A percentile compares a stretch with the other conserved stretches of the same genome.
Evolutionary conservation across 257 asterid genomes (phyloP).

Genomic region (Cordia subcordata): DNA sequence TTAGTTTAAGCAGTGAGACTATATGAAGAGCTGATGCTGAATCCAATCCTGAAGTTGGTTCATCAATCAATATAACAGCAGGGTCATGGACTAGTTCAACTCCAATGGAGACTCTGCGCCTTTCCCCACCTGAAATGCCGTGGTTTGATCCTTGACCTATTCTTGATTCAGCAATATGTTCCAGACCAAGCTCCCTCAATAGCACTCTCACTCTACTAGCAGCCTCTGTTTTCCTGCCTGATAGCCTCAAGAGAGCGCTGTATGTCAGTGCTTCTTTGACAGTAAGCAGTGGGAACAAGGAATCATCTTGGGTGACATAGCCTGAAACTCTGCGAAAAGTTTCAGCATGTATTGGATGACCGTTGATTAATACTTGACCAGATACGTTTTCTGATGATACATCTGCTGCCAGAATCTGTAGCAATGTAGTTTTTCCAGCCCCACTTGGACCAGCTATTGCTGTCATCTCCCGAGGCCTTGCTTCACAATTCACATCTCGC

Average conservation of each 20-base stretch:
- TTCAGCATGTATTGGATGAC: slow-evolving; percentile 25
- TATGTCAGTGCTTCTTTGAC: slow-evolving; percentile 75
- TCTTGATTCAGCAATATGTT: slow-evolving; percentile 46
- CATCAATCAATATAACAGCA: slow-evolving; percentile 58
- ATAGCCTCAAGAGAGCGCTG: slow-evolving; percentile 64
- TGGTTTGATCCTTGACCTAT: slow-evolving; percentile 51
- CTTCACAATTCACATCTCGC: slow-evolving; percentile 57
- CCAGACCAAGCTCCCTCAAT: slow-evolving; percentile 68
- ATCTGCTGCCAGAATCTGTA: slow-evolving; percentile 70
- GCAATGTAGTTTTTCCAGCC: slow-evolving; percentile 78
- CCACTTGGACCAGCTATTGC: slow-evolving; percentile 96
- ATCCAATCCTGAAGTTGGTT: slow-evolving; percentile 86
- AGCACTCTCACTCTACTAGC: slow-evolving; percentile 33
- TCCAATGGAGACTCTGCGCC: slow-evolving; percentile 83
- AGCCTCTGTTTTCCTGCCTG: slow-evolving; percentile 33
- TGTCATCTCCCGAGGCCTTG: slow-evolving; percentile 64
- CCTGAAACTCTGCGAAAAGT: slow-evolving; percentile 53
- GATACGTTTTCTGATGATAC: slow-evolving; percentile 38
- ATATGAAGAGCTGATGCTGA: slow-evolving; percentile 78
- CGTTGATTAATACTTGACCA: slow-evolving; percentile 56
- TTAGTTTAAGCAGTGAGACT: slow-evolving; percentile 39
- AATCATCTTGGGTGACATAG: slow-evolving; percentile 74
- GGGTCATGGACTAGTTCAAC: slow-evolving; percentile 81
- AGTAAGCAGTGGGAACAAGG: slow-evolving; percentile 69
- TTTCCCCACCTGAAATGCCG: slow-evolving; percentile 83